Evolutionary conservation across 73 alveolate species (phyloP).

Genomic region (Stentor coeruleus): DNA sequence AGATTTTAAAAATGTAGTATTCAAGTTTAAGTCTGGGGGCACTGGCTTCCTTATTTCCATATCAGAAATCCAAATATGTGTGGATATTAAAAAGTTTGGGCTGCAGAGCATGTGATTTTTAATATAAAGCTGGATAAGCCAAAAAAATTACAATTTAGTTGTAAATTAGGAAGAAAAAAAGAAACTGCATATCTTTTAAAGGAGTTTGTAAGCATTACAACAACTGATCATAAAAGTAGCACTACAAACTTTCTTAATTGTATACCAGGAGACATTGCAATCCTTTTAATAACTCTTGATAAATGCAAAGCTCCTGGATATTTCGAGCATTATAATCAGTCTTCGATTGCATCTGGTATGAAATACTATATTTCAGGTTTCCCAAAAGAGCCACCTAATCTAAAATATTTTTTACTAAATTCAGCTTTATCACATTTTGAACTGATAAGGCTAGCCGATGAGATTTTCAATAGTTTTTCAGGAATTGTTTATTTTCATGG

Average conservation of each 20-base stretch:
- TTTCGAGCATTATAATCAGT: neutral
- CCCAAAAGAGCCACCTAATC: neutral
- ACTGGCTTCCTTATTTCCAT: neutral
- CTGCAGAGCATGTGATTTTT: neutral
- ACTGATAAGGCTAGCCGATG: neutral
- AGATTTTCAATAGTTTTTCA: no score
- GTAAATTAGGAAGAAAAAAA: neutral
- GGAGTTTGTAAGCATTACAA: neutral
- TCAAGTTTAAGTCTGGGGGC: neutral
- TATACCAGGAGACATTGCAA: neutral
- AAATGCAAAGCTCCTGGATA: neutral
- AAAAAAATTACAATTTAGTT: no score
- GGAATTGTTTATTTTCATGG: neutral
- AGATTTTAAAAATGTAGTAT: neutral
- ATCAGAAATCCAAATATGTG: neutral
- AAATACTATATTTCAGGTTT: neutral
- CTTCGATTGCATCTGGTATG: neutral
- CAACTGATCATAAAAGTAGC: neutral
- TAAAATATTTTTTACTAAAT: neutral
- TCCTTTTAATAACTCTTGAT: neutral
- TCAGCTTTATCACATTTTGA: neutral
- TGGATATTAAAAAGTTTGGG: neutral
- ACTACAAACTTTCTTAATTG: neutral
- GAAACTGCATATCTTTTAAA: neutral
- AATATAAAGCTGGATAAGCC: neutral